Evolutionary conservation across 1,139 yeast species (phyloP).

Genomic region (Pichia sp.): DNA sequence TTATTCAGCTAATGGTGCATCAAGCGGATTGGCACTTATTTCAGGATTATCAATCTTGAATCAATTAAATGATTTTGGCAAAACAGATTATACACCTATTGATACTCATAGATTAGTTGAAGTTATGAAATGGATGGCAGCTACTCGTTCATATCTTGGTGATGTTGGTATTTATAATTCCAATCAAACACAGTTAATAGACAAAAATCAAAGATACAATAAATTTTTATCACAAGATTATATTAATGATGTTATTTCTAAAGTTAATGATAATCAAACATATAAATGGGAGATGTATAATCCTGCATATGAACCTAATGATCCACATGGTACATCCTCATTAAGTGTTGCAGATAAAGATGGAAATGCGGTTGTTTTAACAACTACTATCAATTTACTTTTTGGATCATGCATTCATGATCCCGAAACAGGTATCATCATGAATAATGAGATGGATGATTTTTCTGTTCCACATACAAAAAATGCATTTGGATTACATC

Average conservation of each 20-base stretch:
- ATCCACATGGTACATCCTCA: slow-evolving; percentile 87
- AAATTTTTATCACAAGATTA: slow-evolving; percentile 41
- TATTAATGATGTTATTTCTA: slow-evolving; percentile 43
- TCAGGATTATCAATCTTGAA: slow-evolving; percentile 61
- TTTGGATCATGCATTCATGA: slow-evolving; percentile 85
- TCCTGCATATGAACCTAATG: slow-evolving; percentile 69
- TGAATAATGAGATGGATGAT: slow-evolving; percentile 95
- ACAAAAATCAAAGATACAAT: slow-evolving; percentile 27
- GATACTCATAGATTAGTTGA: slow-evolving; percentile 72
- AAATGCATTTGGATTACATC: slow-evolving; percentile 75
- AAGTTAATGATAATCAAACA: slow-evolving; percentile 52
- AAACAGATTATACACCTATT: slow-evolving; percentile 37
- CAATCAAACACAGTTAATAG: slow-evolving; percentile 21
- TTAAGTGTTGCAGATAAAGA: slow-evolving; percentile 63
- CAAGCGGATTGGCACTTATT: slow-evolving; percentile 77
- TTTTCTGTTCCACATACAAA: slow-evolving; percentile 65
- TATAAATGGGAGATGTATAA: slow-evolving; percentile 63
- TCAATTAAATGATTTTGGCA: slow-evolving; percentile 28
- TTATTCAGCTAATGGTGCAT: slow-evolving; percentile 67
- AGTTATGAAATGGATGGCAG: slow-evolving; percentile 89
- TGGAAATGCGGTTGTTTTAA: slow-evolving; percentile 73
- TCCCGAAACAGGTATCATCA: slow-evolving; percentile 69
- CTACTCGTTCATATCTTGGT: slow-evolving; percentile 78
- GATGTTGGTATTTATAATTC: slow-evolving; percentile 41
- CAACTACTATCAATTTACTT: slow-evolving; percentile 81